phyloP scores from a whole-genome alignment of 805 yeast genomes.

The Wickerhamomyces pijperi region DNA sequence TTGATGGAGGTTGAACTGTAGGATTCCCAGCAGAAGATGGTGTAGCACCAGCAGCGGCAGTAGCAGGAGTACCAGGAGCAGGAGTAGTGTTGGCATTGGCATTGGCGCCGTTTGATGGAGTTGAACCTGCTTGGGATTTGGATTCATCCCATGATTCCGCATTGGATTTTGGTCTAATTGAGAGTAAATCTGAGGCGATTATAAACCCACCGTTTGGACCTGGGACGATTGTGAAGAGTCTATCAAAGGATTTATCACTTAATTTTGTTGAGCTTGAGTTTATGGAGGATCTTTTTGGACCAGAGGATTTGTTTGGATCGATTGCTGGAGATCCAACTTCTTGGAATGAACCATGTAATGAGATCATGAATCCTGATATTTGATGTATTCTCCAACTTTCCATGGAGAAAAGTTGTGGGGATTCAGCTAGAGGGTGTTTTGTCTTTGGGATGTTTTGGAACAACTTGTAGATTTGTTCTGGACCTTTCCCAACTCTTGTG shows the following conservation, averaged over 20 bases:
- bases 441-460: conserved; percentile 71
- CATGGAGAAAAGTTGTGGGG: conserved; percentile 60
- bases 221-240: conserved; percentile 68
- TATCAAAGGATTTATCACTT: conserved; percentile 69
- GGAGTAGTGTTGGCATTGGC: too few relatives aligned
- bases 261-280: conserved; percentile 24
- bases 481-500: conserved; percentile 57
- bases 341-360: conserved; percentile 75
- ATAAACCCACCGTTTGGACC: conserved; percentile 53
- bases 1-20: conserved; percentile 8
- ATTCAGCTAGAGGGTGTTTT: conserved; percentile 53
- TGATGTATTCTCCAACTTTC: conserved; percentile 67
- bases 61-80: conserved; percentile 1
- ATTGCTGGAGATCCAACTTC: conserved; percentile 51
- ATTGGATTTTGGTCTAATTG: conserved; percentile 50
- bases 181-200: conserved; percentile 79
- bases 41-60: conserved; percentile 7
- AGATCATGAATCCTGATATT: conserved; percentile 66
- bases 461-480: conserved; percentile 44
- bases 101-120: too few relatives aligned
- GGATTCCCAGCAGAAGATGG: conserved; percentile 1
- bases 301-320: conserved; percentile 17
- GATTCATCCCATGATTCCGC: conserved; percentile 41
- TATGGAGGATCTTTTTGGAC: conserved; percentile 10
- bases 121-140: neutral